phyloP scores from a whole-genome alignment of 2,329 filamentous ascomycete species.

The Colletotrichum sp. region DNA sequence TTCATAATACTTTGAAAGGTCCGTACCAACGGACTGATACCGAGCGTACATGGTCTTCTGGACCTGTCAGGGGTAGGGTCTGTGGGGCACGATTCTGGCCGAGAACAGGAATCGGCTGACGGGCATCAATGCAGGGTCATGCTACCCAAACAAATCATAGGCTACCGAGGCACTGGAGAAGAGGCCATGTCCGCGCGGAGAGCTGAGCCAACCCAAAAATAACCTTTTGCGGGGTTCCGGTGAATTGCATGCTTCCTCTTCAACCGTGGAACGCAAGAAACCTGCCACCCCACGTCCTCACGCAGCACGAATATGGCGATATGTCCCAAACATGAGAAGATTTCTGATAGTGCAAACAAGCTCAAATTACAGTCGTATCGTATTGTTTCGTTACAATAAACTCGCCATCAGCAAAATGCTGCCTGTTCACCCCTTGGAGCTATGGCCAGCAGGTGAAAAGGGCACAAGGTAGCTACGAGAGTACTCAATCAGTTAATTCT shows the following conservation, averaged over 20 bases:
- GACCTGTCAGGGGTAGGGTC: not conserved
- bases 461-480: not conserved
- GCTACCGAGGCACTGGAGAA: not conserved
- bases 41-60: not conserved
- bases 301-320: not conserved
- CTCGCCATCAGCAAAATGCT: not conserved
- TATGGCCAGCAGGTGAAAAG: not conserved
- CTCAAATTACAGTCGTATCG: not conserved
- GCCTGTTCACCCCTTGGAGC: not conserved
- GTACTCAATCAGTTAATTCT: not conserved
- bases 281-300: rapidly evolving
- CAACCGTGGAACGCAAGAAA: not conserved
- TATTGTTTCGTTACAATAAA: not conserved
- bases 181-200: not conserved
- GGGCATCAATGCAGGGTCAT: not conserved
- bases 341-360: rapidly evolving
- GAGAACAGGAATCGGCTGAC: not conserved
- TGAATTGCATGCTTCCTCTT: not conserved
- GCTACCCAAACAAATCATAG: not conserved
- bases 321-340: not conserved
- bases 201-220: not conserved
- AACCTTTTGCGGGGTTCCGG: not conserved
- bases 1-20: not conserved
- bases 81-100: not conserved
- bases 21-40: not conserved